Conservation (phyloP, 2,329 filamentous ascomycete genomes). For the Colletotrichum melonis region DNA sequence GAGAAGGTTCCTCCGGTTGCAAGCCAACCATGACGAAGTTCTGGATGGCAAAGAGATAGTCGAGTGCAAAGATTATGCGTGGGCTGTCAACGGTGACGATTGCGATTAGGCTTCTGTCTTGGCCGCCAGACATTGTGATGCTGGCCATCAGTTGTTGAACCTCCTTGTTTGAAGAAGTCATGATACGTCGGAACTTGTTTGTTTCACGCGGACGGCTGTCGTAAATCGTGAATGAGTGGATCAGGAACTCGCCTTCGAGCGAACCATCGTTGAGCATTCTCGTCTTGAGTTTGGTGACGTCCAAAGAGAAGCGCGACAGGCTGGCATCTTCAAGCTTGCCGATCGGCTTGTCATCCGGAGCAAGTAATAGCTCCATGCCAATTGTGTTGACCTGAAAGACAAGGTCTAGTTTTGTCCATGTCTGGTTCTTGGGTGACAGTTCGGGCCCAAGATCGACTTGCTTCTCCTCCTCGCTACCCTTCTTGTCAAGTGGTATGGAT, state of each 20-base stretch:
- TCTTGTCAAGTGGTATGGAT: constrained; percentile 48
- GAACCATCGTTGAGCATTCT: constrained; percentile 93
- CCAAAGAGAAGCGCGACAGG: constrained; percentile 92
- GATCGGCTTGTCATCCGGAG: constrained; percentile 80
- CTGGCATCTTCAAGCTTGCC: constrained; percentile 82
- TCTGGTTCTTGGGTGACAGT: constrained; percentile 73
- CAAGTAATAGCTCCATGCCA: constrained; percentile 87
- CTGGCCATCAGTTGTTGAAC: constrained; percentile 99
- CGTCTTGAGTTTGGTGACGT: constrained; percentile 91
- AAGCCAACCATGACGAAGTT: constrained; percentile 82
- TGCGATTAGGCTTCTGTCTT: constrained; percentile 84
- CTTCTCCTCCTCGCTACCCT: constrained; percentile 49
- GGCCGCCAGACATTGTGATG: constrained; percentile 88
- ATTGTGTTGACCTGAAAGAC: constrained; percentile 90
- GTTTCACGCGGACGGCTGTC: constrained; percentile 90
- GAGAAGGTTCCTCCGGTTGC: constrained; percentile 68
- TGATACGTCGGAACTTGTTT: constrained; percentile 98
- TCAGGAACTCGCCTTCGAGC: constrained; percentile 90
- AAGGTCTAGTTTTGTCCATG: constrained; percentile 94
- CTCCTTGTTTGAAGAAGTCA: constrained; percentile 95
- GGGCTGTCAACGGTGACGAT: constrained; percentile 96
- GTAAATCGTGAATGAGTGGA: constrained; percentile 93
- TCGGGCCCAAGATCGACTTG: constrained; percentile 75
- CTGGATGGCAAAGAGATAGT: constrained; percentile 93
- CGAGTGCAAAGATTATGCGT: constrained; percentile 91